Evolutionary conservation across 2,329 filamentous ascomycete genomes (phyloP), one percentile per base, ranked within the genome.

Genomic region (Phialemonium atrogriseum): DNA sequence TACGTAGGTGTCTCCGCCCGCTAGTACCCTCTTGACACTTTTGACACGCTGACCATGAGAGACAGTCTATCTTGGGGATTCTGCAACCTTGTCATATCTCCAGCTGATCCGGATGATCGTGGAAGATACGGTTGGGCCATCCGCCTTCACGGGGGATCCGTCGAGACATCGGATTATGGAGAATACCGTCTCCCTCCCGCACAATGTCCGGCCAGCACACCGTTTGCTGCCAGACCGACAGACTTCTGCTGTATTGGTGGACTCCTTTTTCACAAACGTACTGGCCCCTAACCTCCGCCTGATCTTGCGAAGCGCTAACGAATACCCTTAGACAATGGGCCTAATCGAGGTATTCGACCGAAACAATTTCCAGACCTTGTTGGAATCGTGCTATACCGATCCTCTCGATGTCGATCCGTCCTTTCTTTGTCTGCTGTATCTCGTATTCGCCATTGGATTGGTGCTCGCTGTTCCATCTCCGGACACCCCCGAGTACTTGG

Each of bases 391-490:
- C 47, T 79, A 78, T 40, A 52, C 55, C 7, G 65, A 73, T 38
- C 70, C 72, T 1, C 55, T 73, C 0, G 55, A 55, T 6, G 59
- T 65, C 1, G 60, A 66, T 12, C 59, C 65, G 6, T 60, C 66
- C 0, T 68, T 68, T 41, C 54, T 79, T 7, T 80, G 77, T 44
- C 55, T 77, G 7, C 48, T 83, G 11, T 73, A 77, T 42, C 57
- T 82, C 5, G 68, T 74, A 0, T 68, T 82, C 27, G 72, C 78
- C 2, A 72, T 80, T 30, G 78, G 78, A 2, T 57, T 80, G 13
- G 66, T 70, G 4, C 60, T 78, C 48, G 70, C 73, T 2, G 65
- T 65, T 12, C 70, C 73, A 4, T 44, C 50, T n/a, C 56, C 59
- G 1, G 66, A 63, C 3, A 71, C 58, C 20, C 48, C 50, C 0